Evolutionary conservation across 768 basidiomycete genomes (phyloP).

Genomic region (Cystofilobasidium macerans): DNA sequence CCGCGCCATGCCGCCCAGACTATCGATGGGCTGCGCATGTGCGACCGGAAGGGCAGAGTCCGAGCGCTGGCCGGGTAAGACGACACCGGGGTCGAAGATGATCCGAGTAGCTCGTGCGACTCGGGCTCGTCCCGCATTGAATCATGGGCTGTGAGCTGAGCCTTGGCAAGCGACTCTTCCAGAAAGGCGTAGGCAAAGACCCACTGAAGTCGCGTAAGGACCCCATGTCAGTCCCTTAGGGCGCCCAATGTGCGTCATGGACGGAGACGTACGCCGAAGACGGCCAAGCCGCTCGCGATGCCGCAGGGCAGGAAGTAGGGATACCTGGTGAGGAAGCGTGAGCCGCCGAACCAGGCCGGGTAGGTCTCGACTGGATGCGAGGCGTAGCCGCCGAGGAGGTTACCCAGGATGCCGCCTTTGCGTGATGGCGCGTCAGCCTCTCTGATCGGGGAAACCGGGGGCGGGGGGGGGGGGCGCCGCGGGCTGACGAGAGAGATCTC

Average conservation of each 20-base stretch:
- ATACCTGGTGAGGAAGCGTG: constrained; percentile 2
- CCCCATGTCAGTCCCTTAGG: too few relatives aligned
- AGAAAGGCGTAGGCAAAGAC: constrained; percentile 15
- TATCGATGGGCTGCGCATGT: not conserved
- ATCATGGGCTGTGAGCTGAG: not conserved
- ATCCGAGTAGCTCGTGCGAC: constrained; percentile 11
- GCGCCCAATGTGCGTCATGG: not conserved
- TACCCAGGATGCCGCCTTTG: constrained; percentile 9
- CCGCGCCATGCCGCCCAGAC: not conserved
- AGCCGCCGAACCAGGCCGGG: constrained; percentile 13
- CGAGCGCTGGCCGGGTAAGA: not conserved
- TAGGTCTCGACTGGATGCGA: constrained; percentile 18
- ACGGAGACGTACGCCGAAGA: not conserved
- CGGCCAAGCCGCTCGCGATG: not conserved
- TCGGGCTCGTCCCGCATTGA: constrained; percentile 1
- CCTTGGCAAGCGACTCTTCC: constrained; percentile 9
- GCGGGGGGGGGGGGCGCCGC: too few relatives aligned
- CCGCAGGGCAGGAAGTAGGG: constrained; percentile 21
- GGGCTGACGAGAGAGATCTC: too few relatives aligned
- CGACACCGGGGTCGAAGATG: not conserved
- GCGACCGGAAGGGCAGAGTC: not conserved
- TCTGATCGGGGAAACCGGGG: not conserved
- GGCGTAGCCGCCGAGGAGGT: constrained; percentile 11
- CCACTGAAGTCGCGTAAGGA: constrained; percentile 1
- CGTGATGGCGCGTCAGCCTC: not conserved